Evolutionary conservation across 2,329 filamentous ascomycete genomes (phyloP), one percentile per base, ranked within the genome.

Genomic region (Xylariaceae sp.): DNA sequence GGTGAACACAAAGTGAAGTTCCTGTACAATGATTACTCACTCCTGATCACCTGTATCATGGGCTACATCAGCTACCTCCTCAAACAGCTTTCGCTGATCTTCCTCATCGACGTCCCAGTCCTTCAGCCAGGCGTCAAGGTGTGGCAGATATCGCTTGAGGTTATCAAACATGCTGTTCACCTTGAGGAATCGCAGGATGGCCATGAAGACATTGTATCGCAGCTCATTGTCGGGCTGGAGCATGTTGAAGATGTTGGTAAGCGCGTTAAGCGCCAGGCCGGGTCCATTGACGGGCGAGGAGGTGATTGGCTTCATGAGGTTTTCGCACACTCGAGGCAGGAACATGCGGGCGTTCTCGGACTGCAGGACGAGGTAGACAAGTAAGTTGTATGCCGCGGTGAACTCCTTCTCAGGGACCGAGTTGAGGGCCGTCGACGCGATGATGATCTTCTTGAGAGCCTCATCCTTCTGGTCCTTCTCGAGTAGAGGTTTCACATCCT

Each of bases 231-330:
- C 81, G 59, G 87, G 79, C 65, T 87, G 79, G 65, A 98, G 84
- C 64, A 96, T 89, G 83, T 99, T 99, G 88, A 98, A 99, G 71
- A 99, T 87, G 68, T 93, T 97, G 71, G 91, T 92, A 66, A 99
- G 85, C 67, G 95, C 89, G 65, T 91, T 92, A 67, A 98, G 88
- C 63, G 92, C 91, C 64, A 99, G 85, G 48, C 89, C 89, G 61
- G 89, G 82, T 67, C 93, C 91, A 78, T 96, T 93, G 66, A 88
- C 81, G 51, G 92, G 90, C 48, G 93, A 96, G 60, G 90, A 90
- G 60, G 88, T 86, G 72, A 98, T 86, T 62, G 95, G 93, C 74
- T 91, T 89, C 64, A 86, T 86, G 71, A 99, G 90, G 78, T 96
- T 93, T 70, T 87, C 82, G 85, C 95, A 98, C 70, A 99, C 88